Evolutionary conservation across 2,329 filamentous ascomycete genomes (phyloP).

Genomic region (Pochonia chlamydosporia): DNA sequence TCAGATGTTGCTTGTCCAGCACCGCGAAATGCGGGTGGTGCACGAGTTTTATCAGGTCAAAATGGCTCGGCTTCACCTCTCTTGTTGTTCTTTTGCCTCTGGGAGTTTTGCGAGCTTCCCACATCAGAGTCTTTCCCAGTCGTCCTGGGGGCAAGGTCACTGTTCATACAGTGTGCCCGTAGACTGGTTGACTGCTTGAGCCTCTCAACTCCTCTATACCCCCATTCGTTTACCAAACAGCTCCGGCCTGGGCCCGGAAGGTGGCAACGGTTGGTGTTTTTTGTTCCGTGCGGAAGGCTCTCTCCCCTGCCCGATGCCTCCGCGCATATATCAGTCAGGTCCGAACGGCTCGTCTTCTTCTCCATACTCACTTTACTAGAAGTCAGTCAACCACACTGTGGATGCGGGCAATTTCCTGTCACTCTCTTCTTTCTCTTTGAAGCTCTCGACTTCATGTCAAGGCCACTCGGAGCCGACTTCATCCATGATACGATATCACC

Average conservation of each 20-base stretch:
- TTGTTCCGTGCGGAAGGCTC: constrained; percentile 2
- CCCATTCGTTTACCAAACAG: not conserved
- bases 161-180: not conserved
- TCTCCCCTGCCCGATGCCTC: constrained; percentile 2
- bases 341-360: not conserved
- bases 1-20: constrained; percentile 7
- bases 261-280: constrained; percentile 5
- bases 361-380: not conserved
- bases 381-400: not conserved
- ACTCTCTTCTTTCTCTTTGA: not conserved
- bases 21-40: constrained; percentile 5
- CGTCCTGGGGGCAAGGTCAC: not conserved
- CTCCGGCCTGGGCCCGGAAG: not conserved
- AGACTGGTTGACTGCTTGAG: not conserved
- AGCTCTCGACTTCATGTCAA: not conserved
- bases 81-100: not conserved
- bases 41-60: constrained; percentile 5
- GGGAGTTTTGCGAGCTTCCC: not conserved
- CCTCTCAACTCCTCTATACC: not conserved
- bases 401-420: not conserved
- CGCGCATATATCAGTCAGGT: not conserved
- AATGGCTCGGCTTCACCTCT: constrained; percentile 3
- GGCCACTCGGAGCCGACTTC: not conserved
- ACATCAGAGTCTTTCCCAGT: not conserved
- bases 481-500: constrained; percentile 6